phyloP scores from a whole-genome alignment of 2,329 filamentous ascomycete genomes.

The Amauroascus niger region DNA sequence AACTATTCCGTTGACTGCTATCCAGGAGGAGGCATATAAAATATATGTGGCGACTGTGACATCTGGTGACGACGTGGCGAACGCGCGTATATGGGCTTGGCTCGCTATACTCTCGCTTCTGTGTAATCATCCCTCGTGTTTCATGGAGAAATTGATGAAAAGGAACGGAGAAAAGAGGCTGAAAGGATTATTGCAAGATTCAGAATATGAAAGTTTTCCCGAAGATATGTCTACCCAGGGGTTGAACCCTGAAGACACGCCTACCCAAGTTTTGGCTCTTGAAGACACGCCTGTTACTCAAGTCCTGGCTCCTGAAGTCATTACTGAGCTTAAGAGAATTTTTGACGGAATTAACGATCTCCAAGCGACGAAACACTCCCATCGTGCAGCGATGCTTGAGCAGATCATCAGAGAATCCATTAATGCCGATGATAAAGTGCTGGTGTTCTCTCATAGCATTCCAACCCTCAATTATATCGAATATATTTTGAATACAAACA shows the following conservation, averaged over 20 bases:
- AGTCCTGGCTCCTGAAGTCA: constrained; percentile 13
- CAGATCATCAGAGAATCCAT: constrained; percentile 59
- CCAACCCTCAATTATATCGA: constrained; percentile 61
- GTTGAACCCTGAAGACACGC: constrained; percentile 13
- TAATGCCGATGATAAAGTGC: constrained; percentile 57
- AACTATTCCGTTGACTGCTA: constrained; percentile 55
- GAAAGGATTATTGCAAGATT: constrained; percentile 8
- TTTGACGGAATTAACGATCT: constrained; percentile 24
- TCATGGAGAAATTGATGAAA: constrained; percentile 42
- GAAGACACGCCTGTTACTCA: constrained; percentile 8
- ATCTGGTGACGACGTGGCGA: constrained; percentile 28
- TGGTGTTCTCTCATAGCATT: constrained; percentile 70
- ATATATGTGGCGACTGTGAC: constrained; percentile 40
- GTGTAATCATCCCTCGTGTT: constrained; percentile 50
- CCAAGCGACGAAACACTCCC: constrained; percentile 47
- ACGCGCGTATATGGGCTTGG: constrained; percentile 46
- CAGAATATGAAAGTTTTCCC: constrained; percentile 11
- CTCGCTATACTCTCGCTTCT: constrained; percentile 45
- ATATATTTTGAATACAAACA: constrained; percentile 43
- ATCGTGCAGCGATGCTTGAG: constrained; percentile 58
- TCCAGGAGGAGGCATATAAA: constrained; percentile 57
- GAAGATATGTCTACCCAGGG: constrained; percentile 9
- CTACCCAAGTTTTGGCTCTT: constrained; percentile 11
- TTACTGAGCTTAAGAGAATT: constrained; percentile 20
- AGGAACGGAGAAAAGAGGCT: constrained; percentile 16